Conservation (phyloP, 495 filamentous ascomycete species). For the Podospora australis region DNA sequence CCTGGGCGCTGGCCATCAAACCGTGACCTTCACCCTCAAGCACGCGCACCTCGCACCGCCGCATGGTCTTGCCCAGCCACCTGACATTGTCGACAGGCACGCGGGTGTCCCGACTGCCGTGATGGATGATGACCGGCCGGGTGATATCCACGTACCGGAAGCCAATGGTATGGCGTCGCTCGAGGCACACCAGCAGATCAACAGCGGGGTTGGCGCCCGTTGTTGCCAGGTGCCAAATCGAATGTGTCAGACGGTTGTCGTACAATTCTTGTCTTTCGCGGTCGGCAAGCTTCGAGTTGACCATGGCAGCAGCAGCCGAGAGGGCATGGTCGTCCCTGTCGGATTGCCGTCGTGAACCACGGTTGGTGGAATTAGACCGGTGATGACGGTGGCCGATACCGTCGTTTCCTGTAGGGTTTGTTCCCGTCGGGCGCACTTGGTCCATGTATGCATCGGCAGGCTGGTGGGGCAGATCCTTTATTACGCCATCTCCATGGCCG, state of each 20-base stretch:
- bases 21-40: constrained; percentile 93
- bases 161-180: constrained; percentile 84
- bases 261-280: constrained; percentile 73
- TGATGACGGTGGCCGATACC: constrained; percentile 22
- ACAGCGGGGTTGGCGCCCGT: constrained; percentile 89
- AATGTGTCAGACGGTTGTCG: constrained; percentile 78
- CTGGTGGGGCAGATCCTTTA: constrained; percentile 14
- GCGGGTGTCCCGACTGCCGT: constrained; percentile 83
- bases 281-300: constrained; percentile 39
- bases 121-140: constrained; percentile 83
- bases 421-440: constrained; percentile 26
- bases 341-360: constrained; percentile 16
- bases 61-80: constrained; percentile 93
- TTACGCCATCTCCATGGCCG: neutral
- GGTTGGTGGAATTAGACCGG: constrained; percentile 24
- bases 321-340: constrained; percentile 37
- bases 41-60: constrained; percentile 81
- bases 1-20: constrained; percentile 85
- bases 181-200: constrained; percentile 86
- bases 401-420: constrained; percentile 16
- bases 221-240: constrained; percentile 93
- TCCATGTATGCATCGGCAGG: constrained; percentile 34
- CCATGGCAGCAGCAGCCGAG: constrained; percentile 37
- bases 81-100: constrained; percentile 92
- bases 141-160: constrained; percentile 97